phyloP scores from a whole-genome alignment of 2,329 filamentous ascomycete species.

The Colletotrichum brevisporum region DNA sequence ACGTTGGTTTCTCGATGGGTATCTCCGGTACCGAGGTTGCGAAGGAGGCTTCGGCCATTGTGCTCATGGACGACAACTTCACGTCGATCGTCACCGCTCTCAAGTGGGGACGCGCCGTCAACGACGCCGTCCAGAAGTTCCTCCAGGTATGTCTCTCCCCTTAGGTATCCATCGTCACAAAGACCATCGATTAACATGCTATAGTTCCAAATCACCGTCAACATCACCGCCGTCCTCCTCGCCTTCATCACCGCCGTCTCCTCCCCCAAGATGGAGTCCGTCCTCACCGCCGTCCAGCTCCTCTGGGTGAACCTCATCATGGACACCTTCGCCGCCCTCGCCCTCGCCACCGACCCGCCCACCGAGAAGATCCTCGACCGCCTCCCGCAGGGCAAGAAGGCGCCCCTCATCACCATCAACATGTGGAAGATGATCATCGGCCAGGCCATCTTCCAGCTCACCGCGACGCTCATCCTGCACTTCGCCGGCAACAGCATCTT shows the following conservation, averaged over 20 bases:
- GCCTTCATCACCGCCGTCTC: conserved; percentile 76
- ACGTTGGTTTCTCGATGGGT: conserved; percentile 79
- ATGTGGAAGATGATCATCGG: conserved; percentile 79
- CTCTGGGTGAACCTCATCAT: conserved; percentile 80
- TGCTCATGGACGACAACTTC: conserved; percentile 78
- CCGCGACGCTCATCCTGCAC: conserved; percentile 71
- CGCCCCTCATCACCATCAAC: conserved; percentile 78
- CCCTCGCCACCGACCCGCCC: conserved; percentile 75
- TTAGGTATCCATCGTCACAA: too few species aligned
- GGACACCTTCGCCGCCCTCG: conserved; percentile 77
- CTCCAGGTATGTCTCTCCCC: conserved; percentile 61
- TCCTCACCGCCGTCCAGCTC: conserved; percentile 76
- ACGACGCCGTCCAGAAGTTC: conserved; percentile 78
- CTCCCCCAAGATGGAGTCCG: conserved; percentile 66
- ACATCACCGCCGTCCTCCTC: conserved; percentile 76
- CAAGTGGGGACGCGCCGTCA: conserved; percentile 78
- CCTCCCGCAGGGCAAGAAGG: conserved; percentile 71
- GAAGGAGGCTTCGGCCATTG: conserved; percentile 78
- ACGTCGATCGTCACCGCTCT: conserved; percentile 76
- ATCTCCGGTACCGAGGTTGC: conserved; percentile 77
- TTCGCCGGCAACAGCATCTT: conserved; percentile 72
- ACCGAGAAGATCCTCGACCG: conserved; percentile 70
- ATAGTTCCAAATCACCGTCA: conserved; percentile 77
- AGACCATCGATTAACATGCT: conserved; percentile 6
- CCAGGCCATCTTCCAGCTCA: conserved; percentile 72